Conservation (phyloP, 192 early-diverging fungal genomes). For the Backusella macrospora region DNA sequence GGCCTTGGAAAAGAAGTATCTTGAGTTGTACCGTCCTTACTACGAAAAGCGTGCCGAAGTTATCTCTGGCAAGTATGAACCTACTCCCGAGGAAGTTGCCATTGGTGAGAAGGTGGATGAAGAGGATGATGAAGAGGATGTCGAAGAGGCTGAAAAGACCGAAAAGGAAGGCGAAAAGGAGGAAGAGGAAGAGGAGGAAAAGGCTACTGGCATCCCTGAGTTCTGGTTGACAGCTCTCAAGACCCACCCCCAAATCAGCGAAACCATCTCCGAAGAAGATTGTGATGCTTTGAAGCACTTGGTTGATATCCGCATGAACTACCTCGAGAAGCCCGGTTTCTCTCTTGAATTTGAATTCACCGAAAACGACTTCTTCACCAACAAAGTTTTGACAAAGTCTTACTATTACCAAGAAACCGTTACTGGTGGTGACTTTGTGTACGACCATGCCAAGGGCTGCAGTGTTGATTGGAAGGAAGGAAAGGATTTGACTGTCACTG, state of each 20-base stretch:
- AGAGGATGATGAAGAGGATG: constrained; percentile 57
- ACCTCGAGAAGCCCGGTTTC: constrained; percentile 92
- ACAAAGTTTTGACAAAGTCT: constrained; percentile 87
- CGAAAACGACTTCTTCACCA: constrained; percentile 88
- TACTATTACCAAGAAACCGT: constrained; percentile 89
- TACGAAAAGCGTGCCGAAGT: constrained; percentile 87
- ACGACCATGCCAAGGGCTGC: constrained; percentile 90
- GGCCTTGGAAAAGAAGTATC: constrained; percentile 96
- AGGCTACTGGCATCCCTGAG: constrained; percentile 80
- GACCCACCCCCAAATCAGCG: constrained; percentile 78
- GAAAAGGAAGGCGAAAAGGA: constrained; percentile 47
- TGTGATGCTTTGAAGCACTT: constrained; percentile 87
- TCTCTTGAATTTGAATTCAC: constrained; percentile 91
- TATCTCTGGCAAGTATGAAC: constrained; percentile 82
- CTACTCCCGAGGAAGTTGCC: constrained; percentile 84
- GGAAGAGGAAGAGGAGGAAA: constrained; percentile 53
- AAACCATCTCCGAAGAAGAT: constrained; percentile 91
- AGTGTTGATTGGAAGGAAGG: constrained; percentile 96
- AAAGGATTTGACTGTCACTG: constrained; percentile 89
- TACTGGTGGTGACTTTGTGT: constrained; percentile 83
- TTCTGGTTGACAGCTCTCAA: constrained; percentile 97
- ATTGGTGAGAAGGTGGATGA: constrained; percentile 66
- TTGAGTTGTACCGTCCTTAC: constrained; percentile 80
- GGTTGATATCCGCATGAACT: constrained; percentile 84
- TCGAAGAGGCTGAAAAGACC: constrained; percentile 41